Conservation (phyloP, 2,329 filamentous ascomycete species). For the Colletotrichum neosansevieriae region DNA sequence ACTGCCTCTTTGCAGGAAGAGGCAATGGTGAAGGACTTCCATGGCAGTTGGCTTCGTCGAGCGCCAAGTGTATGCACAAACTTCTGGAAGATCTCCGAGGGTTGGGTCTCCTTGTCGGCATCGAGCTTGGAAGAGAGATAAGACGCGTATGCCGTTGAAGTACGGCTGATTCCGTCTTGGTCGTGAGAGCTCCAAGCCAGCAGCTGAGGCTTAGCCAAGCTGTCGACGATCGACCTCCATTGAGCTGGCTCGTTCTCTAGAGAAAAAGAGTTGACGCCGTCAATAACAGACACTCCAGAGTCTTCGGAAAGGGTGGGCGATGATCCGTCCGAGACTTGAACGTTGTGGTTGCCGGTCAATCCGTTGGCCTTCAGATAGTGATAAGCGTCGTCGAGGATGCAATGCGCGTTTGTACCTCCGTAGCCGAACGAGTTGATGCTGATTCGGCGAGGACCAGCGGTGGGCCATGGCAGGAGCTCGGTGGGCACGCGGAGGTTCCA, state of each 20-base stretch:
- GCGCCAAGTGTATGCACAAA: not conserved
- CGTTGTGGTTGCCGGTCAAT: too few relatives aligned
- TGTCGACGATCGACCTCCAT: too few relatives aligned
- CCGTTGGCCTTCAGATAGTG: not conserved
- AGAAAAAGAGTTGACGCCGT: too few relatives aligned
- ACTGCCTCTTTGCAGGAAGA: slow-evolving; percentile 39
- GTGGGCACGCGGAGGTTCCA: slow-evolving; percentile 40
- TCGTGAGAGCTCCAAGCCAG: not conserved
- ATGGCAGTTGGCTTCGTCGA: not conserved
- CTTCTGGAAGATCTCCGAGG: not conserved
- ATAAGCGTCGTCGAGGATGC: slow-evolving; percentile 24
- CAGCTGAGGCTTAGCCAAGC: not conserved
- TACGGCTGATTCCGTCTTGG: not conserved
- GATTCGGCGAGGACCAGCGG: not conserved
- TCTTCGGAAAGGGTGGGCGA: too few relatives aligned
- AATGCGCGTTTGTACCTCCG: slow-evolving; percentile 27
- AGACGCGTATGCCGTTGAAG: not conserved
- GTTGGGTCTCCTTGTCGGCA: not conserved
- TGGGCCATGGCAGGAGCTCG: slow-evolving; percentile 15
- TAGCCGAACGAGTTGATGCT: slow-evolving; percentile 27
- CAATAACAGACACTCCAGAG: too few relatives aligned
- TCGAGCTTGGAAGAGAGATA: not conserved
- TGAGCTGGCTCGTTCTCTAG: too few relatives aligned
- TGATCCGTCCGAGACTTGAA: too few relatives aligned
- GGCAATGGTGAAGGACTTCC: not conserved